Conservation (phyloP, 257 asterid species). For the Ocimum tenuiflorum region DNA sequence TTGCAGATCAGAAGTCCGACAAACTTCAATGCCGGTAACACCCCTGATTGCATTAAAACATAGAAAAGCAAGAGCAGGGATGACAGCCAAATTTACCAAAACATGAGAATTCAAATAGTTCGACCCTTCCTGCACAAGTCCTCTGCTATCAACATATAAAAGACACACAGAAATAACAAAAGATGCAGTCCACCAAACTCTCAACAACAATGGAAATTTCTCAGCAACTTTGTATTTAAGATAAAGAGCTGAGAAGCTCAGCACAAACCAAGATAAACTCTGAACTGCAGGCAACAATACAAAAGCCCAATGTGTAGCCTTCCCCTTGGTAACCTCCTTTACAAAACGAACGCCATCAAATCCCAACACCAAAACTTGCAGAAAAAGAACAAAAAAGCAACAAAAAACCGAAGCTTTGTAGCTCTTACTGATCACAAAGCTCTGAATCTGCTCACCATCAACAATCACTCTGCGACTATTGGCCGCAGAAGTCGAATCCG, state of each 20-base stretch:
- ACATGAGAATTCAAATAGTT: conserved; percentile 57
- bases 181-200: conserved; percentile 82
- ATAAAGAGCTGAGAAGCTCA: conserved; percentile 58
- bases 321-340: conserved; percentile 34
- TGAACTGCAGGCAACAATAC: conserved; percentile 52
- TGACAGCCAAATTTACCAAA: conserved; percentile 48
- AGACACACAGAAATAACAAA: conserved; percentile 46
- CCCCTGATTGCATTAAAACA: conserved; percentile 68
- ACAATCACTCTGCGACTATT: conserved; percentile 18
- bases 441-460: conserved; percentile 45
- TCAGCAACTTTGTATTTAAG: conserved; percentile 42
- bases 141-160: conserved; percentile 58
- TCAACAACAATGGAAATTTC: conserved; percentile 49
- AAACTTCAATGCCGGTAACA: conserved; percentile 51
- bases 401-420: conserved; percentile 53
- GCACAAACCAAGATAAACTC: conserved; percentile 63
- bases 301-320: conserved; percentile 41
- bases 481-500: conserved; percentile 25
- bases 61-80: conserved; percentile 68
- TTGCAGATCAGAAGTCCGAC: conserved; percentile 57
- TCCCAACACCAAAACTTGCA: conserved; percentile 57
- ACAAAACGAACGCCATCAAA: conserved; percentile 48
- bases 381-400: conserved; percentile 57
- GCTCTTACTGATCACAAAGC: conserved; percentile 42
- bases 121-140: conserved; percentile 47